Evolutionary conservation across 148 eudicot genomes (phyloP).

Genomic region (Diospyros kaki): DNA sequence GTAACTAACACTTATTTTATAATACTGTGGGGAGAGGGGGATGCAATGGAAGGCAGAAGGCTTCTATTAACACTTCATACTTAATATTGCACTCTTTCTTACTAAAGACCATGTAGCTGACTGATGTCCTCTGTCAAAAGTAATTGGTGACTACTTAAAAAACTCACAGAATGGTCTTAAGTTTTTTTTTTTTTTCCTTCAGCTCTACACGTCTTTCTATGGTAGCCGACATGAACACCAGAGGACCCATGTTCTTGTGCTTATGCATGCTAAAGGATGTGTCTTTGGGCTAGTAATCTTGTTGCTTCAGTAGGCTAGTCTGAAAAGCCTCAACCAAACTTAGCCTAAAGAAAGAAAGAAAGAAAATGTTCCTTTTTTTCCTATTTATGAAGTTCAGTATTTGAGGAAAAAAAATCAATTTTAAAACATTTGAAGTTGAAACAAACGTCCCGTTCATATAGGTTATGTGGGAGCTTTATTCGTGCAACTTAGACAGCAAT

Average conservation of each 20-base stretch:
- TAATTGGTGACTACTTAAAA: too few species aligned
- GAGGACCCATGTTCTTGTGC: neutral
- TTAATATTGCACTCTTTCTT: too few species aligned
- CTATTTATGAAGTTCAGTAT: too few species aligned
- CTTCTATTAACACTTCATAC: too few species aligned
- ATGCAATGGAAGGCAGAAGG: too few species aligned
- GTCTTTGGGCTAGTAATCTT: neutral
- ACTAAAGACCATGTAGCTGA: too few species aligned
- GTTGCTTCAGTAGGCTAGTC: neutral
- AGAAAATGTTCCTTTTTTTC: neutral
- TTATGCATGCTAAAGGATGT: neutral
- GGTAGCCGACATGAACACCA: neutral
- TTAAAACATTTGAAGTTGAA: neutral
- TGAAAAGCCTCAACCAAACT: neutral
- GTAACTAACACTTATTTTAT: too few species aligned
- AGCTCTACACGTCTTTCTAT: neutral
- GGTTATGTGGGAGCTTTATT: neutral
- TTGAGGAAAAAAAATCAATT: constrained; percentile 1
- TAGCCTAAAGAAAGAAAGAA: neutral
- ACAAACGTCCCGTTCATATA: neutral
- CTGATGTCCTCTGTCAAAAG: too few species aligned
- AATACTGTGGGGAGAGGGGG: too few species aligned
- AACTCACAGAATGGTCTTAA: too few species aligned
- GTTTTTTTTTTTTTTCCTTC: neutral
- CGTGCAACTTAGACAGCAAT: neutral